Evolutionary conservation across 108 stramenopile species (phyloP), one percentile per base, ranked within the genome.

Genomic region (Nitzschia putrida): DNA sequence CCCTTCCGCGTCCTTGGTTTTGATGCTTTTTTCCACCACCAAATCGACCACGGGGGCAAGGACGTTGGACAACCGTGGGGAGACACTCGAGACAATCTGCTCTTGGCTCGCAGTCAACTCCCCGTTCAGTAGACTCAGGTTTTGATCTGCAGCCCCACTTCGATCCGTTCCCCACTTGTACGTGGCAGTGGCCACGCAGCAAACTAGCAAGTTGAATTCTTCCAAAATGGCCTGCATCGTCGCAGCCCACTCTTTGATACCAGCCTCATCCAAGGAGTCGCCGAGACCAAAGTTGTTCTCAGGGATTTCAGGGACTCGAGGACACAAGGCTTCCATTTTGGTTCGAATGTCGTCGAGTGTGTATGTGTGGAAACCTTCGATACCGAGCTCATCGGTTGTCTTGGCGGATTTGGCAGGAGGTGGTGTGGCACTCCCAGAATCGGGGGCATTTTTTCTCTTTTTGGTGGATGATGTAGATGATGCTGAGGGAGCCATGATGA

Each of bases 141-240:
- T 87, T 76, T 92, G 91, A 47, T 92, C 88, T 0, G 87, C 79
- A 0, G 91, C 91, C 11, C 91, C 91, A n/a, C 73, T 76, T 9
- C 88, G 85, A 57, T 92, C 91, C n/a, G 88, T 84, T 47, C 88
- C 88, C 91, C 91, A 92, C 65, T 78, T 80, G 67, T 92, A 92
- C 0, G 87, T 88, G 2, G 91, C 87, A 0, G 88, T 76, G 24
- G 72, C 73, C 1, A 92, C 81, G 44, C 86, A 87, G 52, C 78
- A 85, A 11, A 89, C 53, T 41, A 85, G 68, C 8, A 92, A 69
- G 59, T 86, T 83, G 80, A 84, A 88, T 51, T 83, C 80, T 74
- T 92, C 91, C 29, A 92, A 64, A 18, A 74, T 66, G 7, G 77
- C 69, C 64, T 92, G 91, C 1, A 92, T 59, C 21, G 55, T 29